Base-by-base conservation (phyloP, 441 rosid species). In the Erysimum pusillum region DNA sequence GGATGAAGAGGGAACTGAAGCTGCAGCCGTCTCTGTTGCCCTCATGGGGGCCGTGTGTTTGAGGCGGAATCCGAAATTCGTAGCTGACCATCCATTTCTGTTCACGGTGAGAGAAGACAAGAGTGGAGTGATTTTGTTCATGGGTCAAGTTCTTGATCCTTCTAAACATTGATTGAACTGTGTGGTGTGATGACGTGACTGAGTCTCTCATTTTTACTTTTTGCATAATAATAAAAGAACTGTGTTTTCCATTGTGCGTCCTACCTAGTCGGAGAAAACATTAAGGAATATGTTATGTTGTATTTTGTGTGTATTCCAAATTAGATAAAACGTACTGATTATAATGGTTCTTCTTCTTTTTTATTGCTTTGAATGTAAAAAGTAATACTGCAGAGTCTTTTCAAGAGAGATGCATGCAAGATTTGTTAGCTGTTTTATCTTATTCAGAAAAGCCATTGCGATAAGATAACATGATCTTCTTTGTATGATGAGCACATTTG, bases 1-100 rank as follows among this genome's bases (percentile, higher is more conserved):
- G 15, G 88, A 88, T 71, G 96, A 90, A 82, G 89, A 88, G 66
- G 98, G 96, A 22, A 88, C 94, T 1, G 88, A 89, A 78, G 94
- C 93, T 28, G 92, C 87, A 15, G 90, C 88, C 28, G 87, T 85
- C 52, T 76, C 90, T 51, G 86, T 72, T 64, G 85, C 12, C 32
- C 62, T 78, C 69, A 7, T 73, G 38, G 3, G 0, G 3, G 35
- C 49, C 20, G 63, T 61, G 45, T 3, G 71, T 36, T 3, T 63
- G 42, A 54, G 3, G 31, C 49, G 64, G 6, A 61, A 78, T 49
- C 67, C 82, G 15, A 83, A 85, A 48, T 91, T 91, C 35, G 83
- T 93, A 17, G 95, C 90, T 25, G 90, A 91, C 77, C 94, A 90
- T 63, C 97, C 94, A 6, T 93, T 91, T 81, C 28, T 93, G 7